Conservation (phyloP, 345 rosid species). For the Abelmoschus esculentus region DNA sequence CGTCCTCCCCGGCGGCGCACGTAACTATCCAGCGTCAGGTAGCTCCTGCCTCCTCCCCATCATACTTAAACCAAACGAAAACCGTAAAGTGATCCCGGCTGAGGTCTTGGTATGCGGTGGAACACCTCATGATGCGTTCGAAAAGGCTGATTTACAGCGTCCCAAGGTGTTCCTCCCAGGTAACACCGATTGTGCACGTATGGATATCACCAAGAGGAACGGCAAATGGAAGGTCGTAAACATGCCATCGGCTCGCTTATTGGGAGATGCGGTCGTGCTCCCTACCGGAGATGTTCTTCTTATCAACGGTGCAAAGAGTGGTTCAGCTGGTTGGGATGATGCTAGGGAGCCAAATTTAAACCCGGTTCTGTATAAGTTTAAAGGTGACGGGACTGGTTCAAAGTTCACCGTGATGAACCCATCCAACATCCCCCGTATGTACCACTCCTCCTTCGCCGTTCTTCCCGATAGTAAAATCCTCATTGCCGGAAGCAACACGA, state of each 20-base stretch:
- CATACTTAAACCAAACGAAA: conserved; percentile 12
- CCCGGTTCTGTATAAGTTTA: conserved; percentile 43
- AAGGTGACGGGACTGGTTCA: conserved; percentile 8
- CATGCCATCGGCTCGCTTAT: conserved; percentile 65
- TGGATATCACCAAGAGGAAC: conserved; percentile 30
- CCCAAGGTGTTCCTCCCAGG: conserved; percentile 28
- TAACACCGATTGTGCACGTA: conserved; percentile 12
- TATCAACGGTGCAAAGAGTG: conserved; percentile 62
- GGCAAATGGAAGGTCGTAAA: conserved; percentile 51
- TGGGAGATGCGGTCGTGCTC: conserved; percentile 67
- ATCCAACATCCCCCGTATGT: conserved; percentile 49
- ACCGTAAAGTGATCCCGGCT: conserved; percentile 20
- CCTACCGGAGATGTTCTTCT: conserved; percentile 66
- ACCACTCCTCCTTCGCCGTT: conserved; percentile 46
- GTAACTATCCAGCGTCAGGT: conserved; percentile 73
- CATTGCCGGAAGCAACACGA: conserved; percentile 61
- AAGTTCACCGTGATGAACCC: conserved; percentile 40
- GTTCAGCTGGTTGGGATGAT: conserved; percentile 60
- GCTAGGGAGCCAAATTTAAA: conserved; percentile 57
- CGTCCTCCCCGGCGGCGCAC: conserved; percentile 60
- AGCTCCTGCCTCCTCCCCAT: conserved; percentile 62
- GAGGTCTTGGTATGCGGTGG: conserved; percentile 39
- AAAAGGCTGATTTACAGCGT: conserved; percentile 27
- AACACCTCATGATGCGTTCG: conserved; percentile 29
- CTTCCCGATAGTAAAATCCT: conserved; percentile 59